Evolutionary conservation across 208 protist genomes (phyloP), one percentile per base, ranked within the genome.

Genomic region (Crithidia fasciculata): DNA sequence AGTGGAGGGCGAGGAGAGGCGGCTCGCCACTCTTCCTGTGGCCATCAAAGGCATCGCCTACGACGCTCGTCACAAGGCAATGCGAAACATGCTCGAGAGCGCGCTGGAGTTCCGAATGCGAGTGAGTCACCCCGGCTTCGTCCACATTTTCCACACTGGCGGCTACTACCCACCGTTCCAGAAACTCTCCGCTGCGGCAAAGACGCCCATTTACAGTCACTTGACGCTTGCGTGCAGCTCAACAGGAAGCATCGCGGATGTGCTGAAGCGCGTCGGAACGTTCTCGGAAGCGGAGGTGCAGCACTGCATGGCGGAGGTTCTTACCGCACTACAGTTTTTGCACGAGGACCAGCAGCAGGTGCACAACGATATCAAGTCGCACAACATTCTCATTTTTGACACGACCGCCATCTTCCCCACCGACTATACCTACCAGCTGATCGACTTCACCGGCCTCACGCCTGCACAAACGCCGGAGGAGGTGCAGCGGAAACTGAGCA

Each of bases 331-430:
- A 36, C 69, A 82, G 43, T 91, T 86, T 61, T 44, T 96, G 40
- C 91, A 96, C 63, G 80, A 86, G 10, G 67, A 69, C 36, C 45
- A 81, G 47, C 63, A 72, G 13, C 19, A 75, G 12, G 87, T 91
- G 3, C 91, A 96, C 82, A 94, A 94, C 59, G 92, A 96, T 60
- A 49, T 96, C 15, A 96, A 96, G 68, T 87, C 92, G 12, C 88
- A 86, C 40, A 96, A 96, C 67, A 91, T 95, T 75, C 69, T 96
- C 3, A 47, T 93, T 44, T 88, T 87, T 18, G 75, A 77, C 19
- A 18, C 55, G 0, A n/a, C 64, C 5, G 63, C 36, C 8, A 15
- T 37, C 45, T 71, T 65, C 39, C 70, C 45, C 6, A 50, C 59
- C 6, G 64, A 74, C 41, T 71, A 65, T 36, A 65, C 66, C 19